Percentiles rank a stretch among this genome's conserved stretches.
phyloP scores from a whole-genome alignment of 805 yeast genomes.

The Metschnikowia gelsemii region DNA sequence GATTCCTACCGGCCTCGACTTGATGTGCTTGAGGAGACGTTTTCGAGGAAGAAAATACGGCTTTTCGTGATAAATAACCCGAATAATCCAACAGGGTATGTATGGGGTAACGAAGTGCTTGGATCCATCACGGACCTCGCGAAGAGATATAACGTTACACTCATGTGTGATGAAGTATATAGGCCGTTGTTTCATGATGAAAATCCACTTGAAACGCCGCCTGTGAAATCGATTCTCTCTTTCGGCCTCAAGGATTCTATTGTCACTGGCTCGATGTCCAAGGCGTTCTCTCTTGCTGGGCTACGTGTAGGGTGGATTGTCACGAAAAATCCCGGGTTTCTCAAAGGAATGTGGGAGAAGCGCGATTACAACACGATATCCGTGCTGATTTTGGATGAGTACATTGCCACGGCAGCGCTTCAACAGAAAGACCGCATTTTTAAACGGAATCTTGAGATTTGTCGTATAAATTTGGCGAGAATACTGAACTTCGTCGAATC shows the following conservation, averaged over 20 bases:
- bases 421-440: conserved; percentile 34
- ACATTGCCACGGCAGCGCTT: conserved; percentile 44
- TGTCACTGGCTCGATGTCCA: conserved; percentile 52
- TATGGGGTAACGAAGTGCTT: conserved; percentile 37
- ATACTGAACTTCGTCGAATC: conserved; percentile 34
- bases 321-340: conserved; percentile 30
- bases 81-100: conserved; percentile 38
- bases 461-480: conserved; percentile 36
- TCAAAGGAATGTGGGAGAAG: conserved; percentile 35
- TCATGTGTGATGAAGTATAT: conserved; percentile 54
- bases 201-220: conserved; percentile 10
- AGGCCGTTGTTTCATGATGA: conserved; percentile 53
- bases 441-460: conserved; percentile 39
- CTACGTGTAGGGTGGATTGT: conserved; percentile 54
- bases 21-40: conserved; percentile 27
- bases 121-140: conserved; percentile 40
- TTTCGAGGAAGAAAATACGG: conserved; percentile 37
- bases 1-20: conserved; percentile 40
- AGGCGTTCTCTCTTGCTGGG: conserved; percentile 55
- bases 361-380: conserved; percentile 54
- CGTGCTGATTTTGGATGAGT: conserved; percentile 48
- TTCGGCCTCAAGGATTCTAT: conserved; percentile 44
- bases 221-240: conserved; percentile 38
- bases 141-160: conserved; percentile 28
- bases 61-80: conserved; percentile 44